Conservation (phyloP, 2,329 filamentous ascomycete genomes). For the Fonsecaea nubica region DNA sequence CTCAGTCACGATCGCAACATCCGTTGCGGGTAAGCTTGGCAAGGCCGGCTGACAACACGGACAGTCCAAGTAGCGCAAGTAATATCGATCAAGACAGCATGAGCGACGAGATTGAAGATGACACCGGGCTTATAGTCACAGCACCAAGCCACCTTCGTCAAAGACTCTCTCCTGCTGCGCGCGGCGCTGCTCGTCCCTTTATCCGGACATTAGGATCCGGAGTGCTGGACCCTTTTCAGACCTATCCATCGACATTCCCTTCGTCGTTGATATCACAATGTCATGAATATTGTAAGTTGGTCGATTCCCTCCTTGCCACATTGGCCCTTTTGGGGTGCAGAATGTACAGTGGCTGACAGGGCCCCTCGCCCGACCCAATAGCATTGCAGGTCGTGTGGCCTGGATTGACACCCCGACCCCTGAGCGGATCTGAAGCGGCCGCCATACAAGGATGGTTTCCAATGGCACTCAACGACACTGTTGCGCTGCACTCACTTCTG, state of each 20-base stretch:
- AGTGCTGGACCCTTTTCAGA: conserved; percentile 15
- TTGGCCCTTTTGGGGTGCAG: not conserved
- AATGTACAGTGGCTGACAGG: conserved; percentile 11
- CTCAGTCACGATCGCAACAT: conserved; percentile 5
- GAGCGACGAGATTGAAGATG: conserved; percentile 2
- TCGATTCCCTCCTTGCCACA: not conserved
- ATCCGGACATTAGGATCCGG: conserved; percentile 15
- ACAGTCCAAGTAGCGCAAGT: not conserved
- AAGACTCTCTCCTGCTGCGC: not conserved
- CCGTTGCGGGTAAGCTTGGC: not conserved
- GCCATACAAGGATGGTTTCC: conserved; percentile 19
- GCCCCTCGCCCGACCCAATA: not conserved
- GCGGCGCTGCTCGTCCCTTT: not conserved
- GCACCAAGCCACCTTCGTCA: not conserved
- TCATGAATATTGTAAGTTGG: conserved; percentile 20
- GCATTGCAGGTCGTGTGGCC: conserved; percentile 21
- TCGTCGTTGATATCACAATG: conserved; percentile 14
- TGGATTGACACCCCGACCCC: conserved; percentile 13
- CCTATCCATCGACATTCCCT: conserved; percentile 15
- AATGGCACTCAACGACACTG: conserved; percentile 15
- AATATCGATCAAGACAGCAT: not conserved
- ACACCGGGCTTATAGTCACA: not conserved
- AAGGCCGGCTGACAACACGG: not conserved
- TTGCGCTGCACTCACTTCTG: conserved; percentile 18
- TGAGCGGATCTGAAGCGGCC: not conserved